Evolutionary conservation across 345 rosid species (phyloP).

Genomic region (Diplotaxis tenuifolia): DNA sequence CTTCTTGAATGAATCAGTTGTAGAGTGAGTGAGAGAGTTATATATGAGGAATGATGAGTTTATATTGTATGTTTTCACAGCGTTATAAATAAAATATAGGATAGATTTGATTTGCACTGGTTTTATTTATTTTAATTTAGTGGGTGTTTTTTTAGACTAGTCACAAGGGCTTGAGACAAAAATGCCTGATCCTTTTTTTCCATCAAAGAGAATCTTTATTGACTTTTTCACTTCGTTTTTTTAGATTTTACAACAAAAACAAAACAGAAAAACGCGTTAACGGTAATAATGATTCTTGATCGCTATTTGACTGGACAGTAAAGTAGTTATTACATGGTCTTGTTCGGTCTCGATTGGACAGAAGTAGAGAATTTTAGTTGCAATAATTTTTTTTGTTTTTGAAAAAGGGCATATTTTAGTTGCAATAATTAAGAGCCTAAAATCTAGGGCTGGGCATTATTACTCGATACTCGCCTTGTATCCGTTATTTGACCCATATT

Average conservation of each 20-base stretch:
- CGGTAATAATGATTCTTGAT: constrained; percentile 17
- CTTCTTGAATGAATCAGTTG: constrained; percentile 10
- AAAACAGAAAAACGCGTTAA: constrained; percentile 30
- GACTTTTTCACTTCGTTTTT: constrained; percentile 22
- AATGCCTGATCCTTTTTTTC: constrained; percentile 39
- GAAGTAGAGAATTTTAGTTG: neutral
- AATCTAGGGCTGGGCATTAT: too few relatives aligned
- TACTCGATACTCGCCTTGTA: too few relatives aligned
- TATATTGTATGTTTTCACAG: constrained; percentile 29
- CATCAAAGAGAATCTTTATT: constrained; percentile 25
- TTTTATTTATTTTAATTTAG: neutral
- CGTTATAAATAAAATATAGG: constrained; percentile 24
- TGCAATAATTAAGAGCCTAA: too few relatives aligned
- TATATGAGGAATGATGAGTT: constrained; percentile 34
- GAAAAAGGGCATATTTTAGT: too few relatives aligned
- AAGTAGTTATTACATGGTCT: neutral
- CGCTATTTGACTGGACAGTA: neutral
- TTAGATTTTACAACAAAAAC: constrained; percentile 9
- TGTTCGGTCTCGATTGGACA: neutral
- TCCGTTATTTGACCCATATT: too few relatives aligned
- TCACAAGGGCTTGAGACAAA: constrained; percentile 36
- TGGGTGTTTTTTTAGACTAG: constrained; percentile 9
- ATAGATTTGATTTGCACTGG: constrained; percentile 1
- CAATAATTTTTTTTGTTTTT: too few relatives aligned
- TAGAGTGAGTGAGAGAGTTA: constrained; percentile 29